Evolutionary conservation across 768 basidiomycete genomes (phyloP), one percentile per base, ranked within the genome.

Genomic region (Kwoniella bestiolae): DNA sequence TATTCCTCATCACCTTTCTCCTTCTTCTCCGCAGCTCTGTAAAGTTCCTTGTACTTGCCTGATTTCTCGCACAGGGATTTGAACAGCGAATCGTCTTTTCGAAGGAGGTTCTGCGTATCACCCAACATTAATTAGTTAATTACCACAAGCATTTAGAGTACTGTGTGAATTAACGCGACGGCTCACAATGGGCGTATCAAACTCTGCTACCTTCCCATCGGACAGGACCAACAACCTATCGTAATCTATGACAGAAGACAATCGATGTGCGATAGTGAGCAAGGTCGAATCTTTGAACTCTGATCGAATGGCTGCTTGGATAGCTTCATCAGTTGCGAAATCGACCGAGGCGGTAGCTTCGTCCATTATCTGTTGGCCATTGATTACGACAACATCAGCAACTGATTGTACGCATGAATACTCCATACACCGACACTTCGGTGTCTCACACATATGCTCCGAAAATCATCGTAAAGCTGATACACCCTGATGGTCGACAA

Each of bases 341-440:
- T 82, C 81, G 11, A 82, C 76, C 8, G 71, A 74, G 23, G 79
- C 75, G 3, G 76, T 80, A 16, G 79, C 79, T 66, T 81, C 80
- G 50, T 81, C 80, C 72, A 78, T 77, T 58, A 79, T 78, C 79
- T 73, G 68, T 46, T 8, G 25, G 16, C 35, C 28, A n/a, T 53
- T 34, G 25, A 56, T 12, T 59, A 18, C 16, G 6, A 23, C 34
- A 26, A 14, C 18, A 32, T 57, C 32, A 28, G 50, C 8, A 51
- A 12, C 5, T n/a, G n/a, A n/a, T n/a, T n/a, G n/a, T n/a, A n/a
- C n/a, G n/a, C n/a, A n/a, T n/a, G n/a, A n/a, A n/a, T n/a, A n/a
- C n/a, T n/a, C n/a, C n/a, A n/a, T n/a, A n/a, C n/a, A n/a, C n/a
- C n/a, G n/a, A n/a, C n/a, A n/a, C n/a, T n/a, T n/a, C n/a, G n/a